Base-by-base conservation (phyloP, 2,329 filamentous ascomycete species). In the Coccinonectria pachysandricola region DNA sequence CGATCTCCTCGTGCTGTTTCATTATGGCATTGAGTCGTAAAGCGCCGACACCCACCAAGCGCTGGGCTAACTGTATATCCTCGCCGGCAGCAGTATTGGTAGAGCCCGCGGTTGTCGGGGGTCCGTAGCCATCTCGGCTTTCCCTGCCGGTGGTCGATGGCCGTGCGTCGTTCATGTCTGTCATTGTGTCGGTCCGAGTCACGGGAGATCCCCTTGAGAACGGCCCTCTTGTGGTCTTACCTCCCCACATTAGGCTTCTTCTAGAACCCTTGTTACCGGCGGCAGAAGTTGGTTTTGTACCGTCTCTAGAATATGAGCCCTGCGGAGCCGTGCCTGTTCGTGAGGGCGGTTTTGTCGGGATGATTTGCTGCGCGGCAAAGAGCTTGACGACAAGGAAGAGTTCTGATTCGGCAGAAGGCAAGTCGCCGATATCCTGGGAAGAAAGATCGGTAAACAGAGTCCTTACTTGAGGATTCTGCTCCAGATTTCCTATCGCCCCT, bases 391-490 rank as follows among this genome's bases (percentile, higher is more conserved):
- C 76, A 2, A 98, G 65, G 49, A 82, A 95, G 12, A 96, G 58
- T 26, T 85, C 79, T 4, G 73, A 72, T 24, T 80, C 79, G 7
- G 72, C 67, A 3, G 78, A 65, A 1, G 68, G 60, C 1, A 61
- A 52, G 24, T 76, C 73, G 13, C 74, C 74, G 32, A 77, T 67
- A 44, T 95, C 87, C 24, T 76, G 70, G 1, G 82, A 71, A 19
- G 77, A 84, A 11, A 98, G 62, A 45, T 96, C 86, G 3, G 84
- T 78, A 42, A 96, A 95, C 3, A 98, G 65, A 0, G 86, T 92
- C 47, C 80, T 84, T 49, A 87, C 72, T 46, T 79, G 78, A 12
- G 72, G 68, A 36, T 73, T 71, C 27, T 75, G 70, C 7, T 70
- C 59, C 24, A 83, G 58, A 33, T 70, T 72, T 8, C 75, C 68